These are phyloP conservation scores for Mortierella polycephala DNA, from an alignment of 371 early-diverging fungal species.

Conservation along the genomic window DNA sequence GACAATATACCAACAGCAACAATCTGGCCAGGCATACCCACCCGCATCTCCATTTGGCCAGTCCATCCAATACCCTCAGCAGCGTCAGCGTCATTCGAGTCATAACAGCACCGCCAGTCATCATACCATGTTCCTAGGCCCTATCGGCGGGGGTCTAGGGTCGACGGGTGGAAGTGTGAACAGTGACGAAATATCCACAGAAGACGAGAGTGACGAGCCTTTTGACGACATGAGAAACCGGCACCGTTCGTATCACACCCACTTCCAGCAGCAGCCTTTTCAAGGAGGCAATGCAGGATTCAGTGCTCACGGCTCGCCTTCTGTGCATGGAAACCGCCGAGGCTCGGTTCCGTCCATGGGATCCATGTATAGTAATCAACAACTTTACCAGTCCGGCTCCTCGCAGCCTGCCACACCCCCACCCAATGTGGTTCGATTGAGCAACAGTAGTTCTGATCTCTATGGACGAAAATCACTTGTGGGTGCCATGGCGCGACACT, in stretches of 20 bases:
- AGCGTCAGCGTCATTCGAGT: conserved; percentile 49
- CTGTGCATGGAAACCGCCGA: conserved; percentile 19
- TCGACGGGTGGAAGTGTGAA: conserved; percentile 40
- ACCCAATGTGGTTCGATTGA: conserved; percentile 38
- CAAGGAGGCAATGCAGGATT: conserved; percentile 11
- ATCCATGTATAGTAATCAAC: conserved; percentile 43
- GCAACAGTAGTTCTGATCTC: conserved; percentile 48
- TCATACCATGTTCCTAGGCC: conserved; percentile 50
- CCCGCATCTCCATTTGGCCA: conserved; percentile 12
- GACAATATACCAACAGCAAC: conserved; percentile 38
- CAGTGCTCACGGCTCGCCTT: conserved; percentile 3
- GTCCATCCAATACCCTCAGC: conserved; percentile 34
- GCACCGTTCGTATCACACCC: conserved; percentile 20
- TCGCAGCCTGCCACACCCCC: conserved; percentile 26
- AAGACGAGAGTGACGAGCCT: conserved; percentile 48
- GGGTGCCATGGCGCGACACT: conserved; percentile 41
- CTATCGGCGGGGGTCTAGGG: conserved; percentile 36
- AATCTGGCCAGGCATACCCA: conserved; percentile 15
- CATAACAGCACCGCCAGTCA: conserved; percentile 42
- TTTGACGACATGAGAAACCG: conserved; percentile 40
- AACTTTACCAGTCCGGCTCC: conserved; percentile 17
- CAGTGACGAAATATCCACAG: conserved; percentile 46
- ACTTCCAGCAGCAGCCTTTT: conserved; percentile 9
- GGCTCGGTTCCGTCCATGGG: conserved; percentile 49
- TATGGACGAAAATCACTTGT: conserved; percentile 48